Percentiles rank a stretch among this genome's conserved stretches.
Conservation (phyloP, 169 alveolate genomes). For the Plasmodium relictum region DNA sequence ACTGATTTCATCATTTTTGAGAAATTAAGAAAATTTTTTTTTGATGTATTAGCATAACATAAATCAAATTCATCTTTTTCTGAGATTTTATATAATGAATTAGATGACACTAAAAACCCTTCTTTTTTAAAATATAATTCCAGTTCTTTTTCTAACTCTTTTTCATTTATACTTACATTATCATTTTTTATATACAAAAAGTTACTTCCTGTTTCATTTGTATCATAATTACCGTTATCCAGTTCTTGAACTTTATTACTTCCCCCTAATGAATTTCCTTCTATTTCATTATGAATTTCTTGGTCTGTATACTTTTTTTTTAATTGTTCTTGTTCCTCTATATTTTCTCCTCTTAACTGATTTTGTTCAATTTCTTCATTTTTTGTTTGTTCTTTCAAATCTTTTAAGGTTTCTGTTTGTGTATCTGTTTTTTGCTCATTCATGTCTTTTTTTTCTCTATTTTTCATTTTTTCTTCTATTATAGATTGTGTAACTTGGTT, state of each 20-base stretch:
- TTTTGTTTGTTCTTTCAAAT: neutral
- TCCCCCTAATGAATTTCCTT: neutral
- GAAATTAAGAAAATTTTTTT: neutral
- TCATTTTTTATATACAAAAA: conserved; percentile 23
- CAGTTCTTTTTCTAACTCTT: conserved; percentile 45
- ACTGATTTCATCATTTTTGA: conserved; percentile 14
- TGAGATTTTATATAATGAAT: neutral
- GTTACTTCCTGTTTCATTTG: neutral
- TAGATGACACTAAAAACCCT: conserved; percentile 27
- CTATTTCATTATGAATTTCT: neutral
- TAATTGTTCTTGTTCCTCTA: neutral
- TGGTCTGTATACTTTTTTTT: neutral
- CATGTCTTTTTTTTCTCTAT: neutral
- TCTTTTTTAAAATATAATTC: conserved; percentile 52
- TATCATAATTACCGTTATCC: neutral
- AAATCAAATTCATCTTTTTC: conserved; percentile 7
- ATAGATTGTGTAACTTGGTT: neutral
- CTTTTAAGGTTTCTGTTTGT: neutral
- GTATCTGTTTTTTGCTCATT: neutral
- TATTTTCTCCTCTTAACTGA: neutral
- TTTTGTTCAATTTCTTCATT: too few species aligned
- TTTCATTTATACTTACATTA: conserved; percentile 18
- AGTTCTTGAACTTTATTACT: conserved; percentile 2
- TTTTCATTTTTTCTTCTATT: neutral
- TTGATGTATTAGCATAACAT: neutral